Percentiles rank a stretch among this genome's conserved stretches.
Evolutionary conservation across 257 asterid genomes (phyloP).

Genomic region (Oldenlandia corymbosa): DNA sequence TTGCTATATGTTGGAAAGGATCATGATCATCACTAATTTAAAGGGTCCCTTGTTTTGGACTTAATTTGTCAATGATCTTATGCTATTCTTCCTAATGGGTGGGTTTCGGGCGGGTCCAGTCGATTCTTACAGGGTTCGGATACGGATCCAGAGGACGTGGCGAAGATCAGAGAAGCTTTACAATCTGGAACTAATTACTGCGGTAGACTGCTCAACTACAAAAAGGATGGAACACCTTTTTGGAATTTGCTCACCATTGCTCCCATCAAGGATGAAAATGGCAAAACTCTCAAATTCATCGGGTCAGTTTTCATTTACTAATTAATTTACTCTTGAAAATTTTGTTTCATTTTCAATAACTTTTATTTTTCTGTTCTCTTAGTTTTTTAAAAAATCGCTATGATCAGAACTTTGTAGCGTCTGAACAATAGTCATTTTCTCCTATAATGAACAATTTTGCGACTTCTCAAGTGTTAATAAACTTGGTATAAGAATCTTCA

Average conservation of each 20-base stretch:
- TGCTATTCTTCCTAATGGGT: too few relatives aligned
- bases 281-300: constrained; percentile 79
- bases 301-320: constrained; percentile 40
- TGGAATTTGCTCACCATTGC: constrained; percentile 96
- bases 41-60: too few relatives aligned
- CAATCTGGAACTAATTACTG: constrained; percentile 59
- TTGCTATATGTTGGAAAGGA: too few relatives aligned
- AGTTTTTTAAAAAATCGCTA: background rate
- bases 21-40: too few relatives aligned
- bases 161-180: constrained; percentile 73
- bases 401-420: too few relatives aligned
- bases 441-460: too few relatives aligned
- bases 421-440: too few relatives aligned
- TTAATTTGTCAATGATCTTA: too few relatives aligned
- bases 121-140: constrained; percentile 88
- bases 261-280: constrained; percentile 88
- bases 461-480: too few relatives aligned
- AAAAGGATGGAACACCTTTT: constrained; percentile 92
- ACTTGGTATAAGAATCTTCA: too few relatives aligned
- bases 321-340: background rate
- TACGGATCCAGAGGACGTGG: constrained; percentile 81
- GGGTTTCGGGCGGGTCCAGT: constrained; percentile 34
- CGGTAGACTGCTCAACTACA: constrained; percentile 88
- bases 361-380: too few relatives aligned
- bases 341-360: background rate